Evolutionary conservation across 331 rosid genomes (phyloP), one percentile per base, ranked within the genome.

Genomic region (Arachis monticola): DNA sequence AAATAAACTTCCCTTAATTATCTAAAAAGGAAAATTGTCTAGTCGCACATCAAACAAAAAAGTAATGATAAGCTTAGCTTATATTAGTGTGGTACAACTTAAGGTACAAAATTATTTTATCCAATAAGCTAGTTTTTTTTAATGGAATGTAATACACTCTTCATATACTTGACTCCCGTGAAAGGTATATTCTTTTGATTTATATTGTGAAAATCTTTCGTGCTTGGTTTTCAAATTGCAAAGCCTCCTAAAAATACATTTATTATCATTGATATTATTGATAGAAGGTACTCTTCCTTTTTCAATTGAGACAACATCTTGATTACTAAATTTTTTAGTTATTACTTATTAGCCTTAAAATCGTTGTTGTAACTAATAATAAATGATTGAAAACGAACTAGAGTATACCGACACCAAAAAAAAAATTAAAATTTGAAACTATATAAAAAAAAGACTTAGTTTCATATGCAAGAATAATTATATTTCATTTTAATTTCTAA

Each of bases 221-320:
- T 65, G 8, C 3, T 3, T 30, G 7, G 53, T 17, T 52, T 58
- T 62, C 53, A 47, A 60, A 11, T 62, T 51, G 51, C 38, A 13
- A 51, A 38, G 78, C 45, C 44, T 27, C 35, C 46, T 11, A 10
- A 7, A 53, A n/a, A 27, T 30, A 31, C 51, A 56, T 76, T 57
- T 66, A 66, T 67, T n/a, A 66, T 56, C n/a, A 66, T 53, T 32
- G 2, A 6, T 56, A 53, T 14, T 69, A 31, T 52, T 51, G 63
- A 38, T 1, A 3, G 13, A 53, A 1, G 32, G 13, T 60, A 7
- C 14, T 69, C 12, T 5, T 5, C 12, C 22, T 6, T 66, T 22
- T 6, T 47, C 12, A 2, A 48, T 42, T 48, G 22, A 30, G 35
- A 35, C 17, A 55, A 14, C 7, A 40, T 53, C 3, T 69, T 40